Conservation (phyloP, 306 rosid genomes). For the Mucuna pruriens region DNA sequence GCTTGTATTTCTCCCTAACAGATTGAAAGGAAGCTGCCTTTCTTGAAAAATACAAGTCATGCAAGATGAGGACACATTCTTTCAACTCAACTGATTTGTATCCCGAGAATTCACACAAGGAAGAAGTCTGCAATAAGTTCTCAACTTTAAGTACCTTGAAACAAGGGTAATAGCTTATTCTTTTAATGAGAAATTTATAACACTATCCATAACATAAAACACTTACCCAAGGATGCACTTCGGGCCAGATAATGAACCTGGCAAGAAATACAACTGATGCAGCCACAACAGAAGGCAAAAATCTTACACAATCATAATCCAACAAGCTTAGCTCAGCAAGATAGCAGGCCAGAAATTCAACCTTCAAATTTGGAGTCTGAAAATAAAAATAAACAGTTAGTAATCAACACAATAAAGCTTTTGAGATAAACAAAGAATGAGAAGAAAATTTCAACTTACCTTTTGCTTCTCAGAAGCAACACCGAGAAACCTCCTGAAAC, state of each 20-base stretch:
- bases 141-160: conserved; percentile 9
- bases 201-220: neutral
- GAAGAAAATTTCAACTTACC: conserved; percentile 42
- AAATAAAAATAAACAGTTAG: conserved; percentile 27
- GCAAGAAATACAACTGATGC: conserved; percentile 77
- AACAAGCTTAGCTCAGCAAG: conserved; percentile 84
- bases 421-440: neutral
- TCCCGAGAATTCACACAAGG: conserved; percentile 52
- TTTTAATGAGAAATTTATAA: neutral
- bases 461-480: conserved; percentile 47
- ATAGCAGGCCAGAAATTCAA: conserved; percentile 68
- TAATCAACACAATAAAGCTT: neutral
- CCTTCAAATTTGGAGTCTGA: conserved; percentile 57
- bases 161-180: neutral
- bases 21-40: conserved; percentile 66
- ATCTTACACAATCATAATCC: conserved; percentile 67
- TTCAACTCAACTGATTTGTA: conserved; percentile 60
- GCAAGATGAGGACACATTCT: conserved; percentile 64
- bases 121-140: conserved; percentile 46
- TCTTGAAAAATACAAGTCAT: conserved; percentile 74
- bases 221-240: conserved; percentile 80
- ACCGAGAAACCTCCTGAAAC: conserved; percentile 54
- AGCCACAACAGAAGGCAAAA: conserved; percentile 81
- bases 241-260: conserved; percentile 59
- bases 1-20: conserved; percentile 78